Evolutionary conservation across 2,329 filamentous ascomycete species (phyloP), one percentile per base, ranked within the genome.

Genomic region (Truncatella angustata): DNA sequence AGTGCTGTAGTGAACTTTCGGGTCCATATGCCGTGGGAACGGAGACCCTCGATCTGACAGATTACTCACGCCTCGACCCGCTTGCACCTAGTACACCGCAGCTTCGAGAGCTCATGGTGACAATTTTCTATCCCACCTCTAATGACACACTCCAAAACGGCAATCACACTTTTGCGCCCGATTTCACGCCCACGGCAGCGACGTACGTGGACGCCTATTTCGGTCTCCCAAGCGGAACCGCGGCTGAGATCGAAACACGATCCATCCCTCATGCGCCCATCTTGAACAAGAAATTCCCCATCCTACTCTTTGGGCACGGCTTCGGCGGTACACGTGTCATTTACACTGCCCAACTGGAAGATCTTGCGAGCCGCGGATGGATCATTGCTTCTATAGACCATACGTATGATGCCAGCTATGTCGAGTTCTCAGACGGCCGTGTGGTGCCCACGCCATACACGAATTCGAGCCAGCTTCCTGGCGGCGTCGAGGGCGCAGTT

Each of bases 301-400:
- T 66, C 0, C 34, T 78, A 28, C 49, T 80, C 7, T 70, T 81
- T 39, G 75, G 73, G 0, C 71, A 77, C 1, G 78, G 75, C 3
- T 65, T 71, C 26, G 72, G 71, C 3, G 70, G 69, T 4, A 71
- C 73, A 0, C 66, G 77, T 1, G 59, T 75, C 1, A 42, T 77
- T 1, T 76, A 81, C 56, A 68, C 63, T 4, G 70, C 68, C 4
- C 67, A 74, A 52, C 73, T 75, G 2, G 69, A 70, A 2, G 70
- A 74, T 3, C 64, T 81, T 3, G 74, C 76, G 0, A 75, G 73
- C 14, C 65, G 71, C 5, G 77, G 77, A 0, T 75, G 71, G 45
- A 64, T 71, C 0, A 73, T 81, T 2, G 63, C 78, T 11, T 64
- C 75, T 0, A 63, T 81, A 21, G 79, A 81, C 51, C 78, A 80